Evolutionary conservation across 2,329 filamentous ascomycete genomes (phyloP).

Genomic region (Neofusicoccum laricinum): DNA sequence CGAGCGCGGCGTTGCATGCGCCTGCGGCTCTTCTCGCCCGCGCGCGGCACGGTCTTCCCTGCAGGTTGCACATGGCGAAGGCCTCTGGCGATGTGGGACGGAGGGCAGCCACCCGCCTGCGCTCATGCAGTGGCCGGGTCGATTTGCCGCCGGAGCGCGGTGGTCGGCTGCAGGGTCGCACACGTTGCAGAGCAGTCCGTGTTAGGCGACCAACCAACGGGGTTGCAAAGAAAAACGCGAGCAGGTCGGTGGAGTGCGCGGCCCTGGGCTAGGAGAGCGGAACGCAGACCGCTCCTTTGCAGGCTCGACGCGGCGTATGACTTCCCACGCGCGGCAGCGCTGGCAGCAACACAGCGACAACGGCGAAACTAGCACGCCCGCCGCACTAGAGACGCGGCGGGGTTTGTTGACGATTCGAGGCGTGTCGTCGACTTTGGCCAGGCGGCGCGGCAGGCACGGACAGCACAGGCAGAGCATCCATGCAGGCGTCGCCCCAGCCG

Average conservation of each 20-base stretch:
- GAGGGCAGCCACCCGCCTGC: background rate
- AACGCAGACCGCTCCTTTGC: constrained; percentile 3
- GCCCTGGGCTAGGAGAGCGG: background rate
- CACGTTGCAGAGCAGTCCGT: constrained; percentile 1
- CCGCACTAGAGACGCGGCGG: background rate
- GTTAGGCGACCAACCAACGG: constrained; percentile 1
- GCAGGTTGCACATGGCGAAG: constrained; percentile 6
- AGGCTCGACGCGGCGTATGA: background rate
- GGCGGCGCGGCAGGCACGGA: background rate
- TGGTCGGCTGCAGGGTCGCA: constrained; percentile 7
- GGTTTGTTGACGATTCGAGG: background rate
- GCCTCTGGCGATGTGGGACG: constrained; percentile 1
- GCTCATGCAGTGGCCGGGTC: background rate
- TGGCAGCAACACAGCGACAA: background rate
- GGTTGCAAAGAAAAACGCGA: background rate
- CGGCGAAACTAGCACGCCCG: background rate
- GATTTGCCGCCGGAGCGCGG: constrained; percentile 1
- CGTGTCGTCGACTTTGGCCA: constrained; percentile 5
- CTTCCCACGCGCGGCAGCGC: background rate
- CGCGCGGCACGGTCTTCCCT: background rate
- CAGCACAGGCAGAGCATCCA: background rate
- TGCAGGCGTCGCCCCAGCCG: constrained; percentile 10
- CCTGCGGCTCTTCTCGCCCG: constrained; percentile 5
- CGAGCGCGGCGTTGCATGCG: background rate
- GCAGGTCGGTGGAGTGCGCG: background rate